Percentiles rank a stretch among this genome's conserved stretches.
Evolutionary conservation across 768 basidiomycete genomes (phyloP).

Genomic region (Lactarius sp.): DNA sequence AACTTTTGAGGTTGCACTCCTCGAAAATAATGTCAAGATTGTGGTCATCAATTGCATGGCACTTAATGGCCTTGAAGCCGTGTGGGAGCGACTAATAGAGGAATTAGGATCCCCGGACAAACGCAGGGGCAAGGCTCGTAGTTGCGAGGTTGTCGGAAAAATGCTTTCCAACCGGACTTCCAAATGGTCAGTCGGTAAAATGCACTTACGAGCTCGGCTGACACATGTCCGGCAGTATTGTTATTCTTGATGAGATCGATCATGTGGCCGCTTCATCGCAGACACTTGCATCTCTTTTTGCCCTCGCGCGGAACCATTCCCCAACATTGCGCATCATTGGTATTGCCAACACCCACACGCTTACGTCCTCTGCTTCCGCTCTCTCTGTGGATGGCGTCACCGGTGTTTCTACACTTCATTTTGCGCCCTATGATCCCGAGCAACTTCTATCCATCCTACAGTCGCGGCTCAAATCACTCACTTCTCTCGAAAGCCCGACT

Average conservation of each 20-base stretch:
- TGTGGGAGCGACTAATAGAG: conserved; percentile 67
- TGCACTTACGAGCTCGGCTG: conserved; percentile 22
- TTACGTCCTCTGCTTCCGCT: conserved; percentile 50
- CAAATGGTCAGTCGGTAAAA: conserved; percentile 46
- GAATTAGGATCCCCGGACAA: conserved; percentile 41
- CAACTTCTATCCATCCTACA: conserved; percentile 68
- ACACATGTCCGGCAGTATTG: conserved; percentile 42
- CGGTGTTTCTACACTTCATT: conserved; percentile 63
- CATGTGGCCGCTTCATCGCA: conserved; percentile 63
- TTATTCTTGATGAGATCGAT: conserved; percentile 85
- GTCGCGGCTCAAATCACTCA: conserved; percentile 54
- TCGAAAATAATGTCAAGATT: conserved; percentile 42
- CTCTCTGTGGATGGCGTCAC: conserved; percentile 32
- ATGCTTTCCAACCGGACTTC: conserved; percentile 40
- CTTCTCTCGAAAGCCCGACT: conserved; percentile 28
- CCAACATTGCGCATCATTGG: conserved; percentile 65
- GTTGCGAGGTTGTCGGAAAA: conserved; percentile 37
- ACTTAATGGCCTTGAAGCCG: conserved; percentile 54
- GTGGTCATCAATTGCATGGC: conserved; percentile 79
- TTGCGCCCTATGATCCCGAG: conserved; percentile 68
- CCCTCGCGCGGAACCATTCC: conserved; percentile 52
- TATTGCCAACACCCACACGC: conserved; percentile 86
- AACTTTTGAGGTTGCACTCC: conserved; percentile 33
- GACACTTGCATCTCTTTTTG: conserved; percentile 58
- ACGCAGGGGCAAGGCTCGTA: conserved; percentile 41